phyloP scores from a whole-genome alignment of 306 rosid species.

The Pyrus bretschneideri region DNA sequence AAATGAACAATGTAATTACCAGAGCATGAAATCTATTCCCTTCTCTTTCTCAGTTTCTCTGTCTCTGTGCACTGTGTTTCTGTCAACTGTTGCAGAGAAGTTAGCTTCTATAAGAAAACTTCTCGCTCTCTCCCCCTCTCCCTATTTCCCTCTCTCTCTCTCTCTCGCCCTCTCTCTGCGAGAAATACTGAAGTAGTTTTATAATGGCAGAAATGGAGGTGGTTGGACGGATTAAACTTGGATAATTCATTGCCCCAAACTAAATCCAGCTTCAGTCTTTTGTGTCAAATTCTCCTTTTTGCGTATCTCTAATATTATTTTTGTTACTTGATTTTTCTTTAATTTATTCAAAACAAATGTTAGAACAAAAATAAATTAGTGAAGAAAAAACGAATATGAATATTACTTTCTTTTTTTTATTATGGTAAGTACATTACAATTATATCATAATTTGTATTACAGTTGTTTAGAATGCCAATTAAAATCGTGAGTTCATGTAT shows the following conservation, averaged over 20 bases:
- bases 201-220: conserved; percentile 3
- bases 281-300: background rate
- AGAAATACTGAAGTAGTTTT: background rate
- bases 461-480: background rate
- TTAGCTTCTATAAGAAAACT: background rate
- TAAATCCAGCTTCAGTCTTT: background rate
- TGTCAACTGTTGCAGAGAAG: background rate
- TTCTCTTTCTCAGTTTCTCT: background rate
- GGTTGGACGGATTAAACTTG: background rate
- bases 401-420: background rate
- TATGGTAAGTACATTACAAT: background rate
- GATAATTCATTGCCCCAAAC: background rate
- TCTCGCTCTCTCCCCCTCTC: background rate
- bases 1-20: background rate
- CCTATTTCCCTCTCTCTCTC: too few relatives aligned
- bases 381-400: background rate
- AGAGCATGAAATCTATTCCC: background rate
- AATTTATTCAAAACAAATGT: background rate
- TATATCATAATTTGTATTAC: background rate
- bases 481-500: background rate
- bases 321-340: background rate
- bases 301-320: too few relatives aligned
- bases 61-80: background rate
- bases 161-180: background rate
- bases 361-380: background rate